Conservation (phyloP, 495 filamentous ascomycete genomes). For the Geopyxis carbonaria region DNA sequence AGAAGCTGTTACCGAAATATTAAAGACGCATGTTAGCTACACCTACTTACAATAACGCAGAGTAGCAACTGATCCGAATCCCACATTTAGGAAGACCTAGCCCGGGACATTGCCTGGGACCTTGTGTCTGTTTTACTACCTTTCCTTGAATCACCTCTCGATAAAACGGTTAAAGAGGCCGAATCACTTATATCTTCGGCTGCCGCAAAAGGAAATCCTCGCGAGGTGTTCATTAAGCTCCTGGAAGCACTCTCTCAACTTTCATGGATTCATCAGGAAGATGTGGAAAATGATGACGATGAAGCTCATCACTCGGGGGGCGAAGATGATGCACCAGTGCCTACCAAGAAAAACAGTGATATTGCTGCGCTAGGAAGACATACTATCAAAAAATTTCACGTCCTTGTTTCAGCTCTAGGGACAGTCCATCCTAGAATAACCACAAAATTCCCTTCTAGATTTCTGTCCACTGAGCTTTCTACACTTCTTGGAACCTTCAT, state of each 20-base stretch:
- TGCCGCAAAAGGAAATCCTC: conserved; percentile 72
- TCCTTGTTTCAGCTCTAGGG: conserved; percentile 60
- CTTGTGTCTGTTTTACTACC: conserved; percentile 71
- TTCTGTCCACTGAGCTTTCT: conserved; percentile 68
- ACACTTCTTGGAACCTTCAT: conserved; percentile 26
- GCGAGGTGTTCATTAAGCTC: conserved; percentile 82
- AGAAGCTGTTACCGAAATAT: conserved; percentile 13
- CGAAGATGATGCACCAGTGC: conserved; percentile 17
- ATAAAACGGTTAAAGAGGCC: conserved; percentile 29
- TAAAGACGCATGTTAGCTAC: conserved; percentile 19
- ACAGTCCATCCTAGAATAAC: conserved; percentile 77
- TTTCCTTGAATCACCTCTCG: conserved; percentile 46
- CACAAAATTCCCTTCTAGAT: conserved; percentile 80
- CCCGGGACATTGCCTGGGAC: conserved; percentile 91
- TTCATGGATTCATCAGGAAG: conserved; percentile 37
- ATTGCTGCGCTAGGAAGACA: conserved; percentile 12
- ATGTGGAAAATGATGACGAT: conserved; percentile 33
- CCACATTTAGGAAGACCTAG: conserved; percentile 35
- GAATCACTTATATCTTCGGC: conserved; percentile 26
- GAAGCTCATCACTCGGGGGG: conserved; percentile 13
- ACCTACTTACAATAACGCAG: too few relatives aligned
- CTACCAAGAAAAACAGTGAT: conserved; percentile 18
- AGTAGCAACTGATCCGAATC: too few relatives aligned
- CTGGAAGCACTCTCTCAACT: conserved; percentile 49
- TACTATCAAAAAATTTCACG: conserved; percentile 43